Evolutionary conservation across 805 yeast genomes (phyloP).

Genomic region (Zygoascus flipseniorum): DNA sequence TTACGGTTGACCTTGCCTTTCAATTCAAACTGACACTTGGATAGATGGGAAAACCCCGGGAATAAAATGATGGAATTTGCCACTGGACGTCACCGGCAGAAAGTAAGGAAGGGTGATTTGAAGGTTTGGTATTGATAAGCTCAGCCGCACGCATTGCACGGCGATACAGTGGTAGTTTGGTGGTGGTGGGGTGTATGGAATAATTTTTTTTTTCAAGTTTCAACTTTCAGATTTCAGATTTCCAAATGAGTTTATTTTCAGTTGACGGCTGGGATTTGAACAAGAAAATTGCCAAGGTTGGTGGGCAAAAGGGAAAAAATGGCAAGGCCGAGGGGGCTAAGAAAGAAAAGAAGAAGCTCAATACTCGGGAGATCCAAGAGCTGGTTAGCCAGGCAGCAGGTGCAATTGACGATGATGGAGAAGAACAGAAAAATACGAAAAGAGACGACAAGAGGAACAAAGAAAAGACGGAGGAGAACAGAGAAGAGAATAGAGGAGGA

Average conservation of each 20-base stretch:
- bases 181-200: too few relatives aligned
- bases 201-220: too few relatives aligned
- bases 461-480: constrained; percentile 11
- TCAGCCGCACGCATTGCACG: not conserved
- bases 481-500: constrained; percentile 14
- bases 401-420: constrained; percentile 7
- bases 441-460: constrained; percentile 13
- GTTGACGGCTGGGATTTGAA: constrained; percentile 69
- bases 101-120: not conserved
- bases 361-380: constrained; percentile 16
- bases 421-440: constrained; percentile 3
- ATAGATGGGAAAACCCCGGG: too few relatives aligned
- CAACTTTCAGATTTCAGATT: too few relatives aligned
- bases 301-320: constrained; percentile 15
- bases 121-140: not conserved
- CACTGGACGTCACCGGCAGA: not conserved
- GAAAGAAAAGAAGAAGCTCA: constrained; percentile 20
- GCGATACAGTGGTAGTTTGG: too few relatives aligned
- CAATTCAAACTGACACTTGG: too few relatives aligned
- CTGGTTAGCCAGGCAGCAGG: constrained; percentile 13
- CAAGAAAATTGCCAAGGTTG: constrained; percentile 4
- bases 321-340: constrained; percentile 23
- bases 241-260: constrained; percentile 45
- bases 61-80: not conserved
- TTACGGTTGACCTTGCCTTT: too few relatives aligned